Percentiles rank a stretch among this genome's conserved stretches.
Conservation (phyloP, 2,329 filamentous ascomycete genomes). For the Sporothrix luriei region DNA sequence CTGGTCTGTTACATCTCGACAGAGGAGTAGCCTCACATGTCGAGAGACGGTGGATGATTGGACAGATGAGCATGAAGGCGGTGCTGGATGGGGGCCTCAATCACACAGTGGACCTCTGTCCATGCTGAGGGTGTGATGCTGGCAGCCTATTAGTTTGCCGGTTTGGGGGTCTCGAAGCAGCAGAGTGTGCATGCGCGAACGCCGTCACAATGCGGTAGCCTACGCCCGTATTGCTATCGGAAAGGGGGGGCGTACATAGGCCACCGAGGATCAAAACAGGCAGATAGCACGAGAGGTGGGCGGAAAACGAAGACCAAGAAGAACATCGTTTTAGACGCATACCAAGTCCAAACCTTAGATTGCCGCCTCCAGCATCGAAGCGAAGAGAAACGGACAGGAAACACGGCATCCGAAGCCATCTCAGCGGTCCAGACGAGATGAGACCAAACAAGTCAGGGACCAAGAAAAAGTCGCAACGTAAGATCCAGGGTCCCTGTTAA, state of each 20-base stretch:
- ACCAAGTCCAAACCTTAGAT: background rate
- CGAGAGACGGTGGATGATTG: background rate
- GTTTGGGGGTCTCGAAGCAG: background rate
- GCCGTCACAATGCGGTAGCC: slow-evolving; percentile 6
- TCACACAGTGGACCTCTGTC: background rate
- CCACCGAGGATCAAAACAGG: slow-evolving; percentile 6
- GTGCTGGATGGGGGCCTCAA: slow-evolving; percentile 7
- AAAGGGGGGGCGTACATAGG: background rate
- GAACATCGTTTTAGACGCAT: background rate
- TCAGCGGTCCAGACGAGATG: background rate
- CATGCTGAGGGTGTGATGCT: background rate
- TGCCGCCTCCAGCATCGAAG: background rate
- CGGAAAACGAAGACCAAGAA: background rate
- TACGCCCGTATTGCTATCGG: background rate
- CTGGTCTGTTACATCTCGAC: background rate
- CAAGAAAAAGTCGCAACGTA: background rate
- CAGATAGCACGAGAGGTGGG: background rate
- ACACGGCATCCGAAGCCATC: background rate
- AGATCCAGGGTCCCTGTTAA: slow-evolving; percentile 3
- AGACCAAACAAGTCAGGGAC: slow-evolving; percentile 16
- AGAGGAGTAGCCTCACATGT: slow-evolving; percentile 19
- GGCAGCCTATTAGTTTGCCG: background rate
- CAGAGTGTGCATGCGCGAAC: background rate
- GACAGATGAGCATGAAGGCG: background rate
- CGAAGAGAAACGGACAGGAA: slow-evolving; percentile 13